Percentiles rank a stretch among this genome's conserved stretches.
These are phyloP conservation scores for Candida coquimbonensis DNA, from an alignment of 805 yeast species.

Conservation along the genomic window DNA sequence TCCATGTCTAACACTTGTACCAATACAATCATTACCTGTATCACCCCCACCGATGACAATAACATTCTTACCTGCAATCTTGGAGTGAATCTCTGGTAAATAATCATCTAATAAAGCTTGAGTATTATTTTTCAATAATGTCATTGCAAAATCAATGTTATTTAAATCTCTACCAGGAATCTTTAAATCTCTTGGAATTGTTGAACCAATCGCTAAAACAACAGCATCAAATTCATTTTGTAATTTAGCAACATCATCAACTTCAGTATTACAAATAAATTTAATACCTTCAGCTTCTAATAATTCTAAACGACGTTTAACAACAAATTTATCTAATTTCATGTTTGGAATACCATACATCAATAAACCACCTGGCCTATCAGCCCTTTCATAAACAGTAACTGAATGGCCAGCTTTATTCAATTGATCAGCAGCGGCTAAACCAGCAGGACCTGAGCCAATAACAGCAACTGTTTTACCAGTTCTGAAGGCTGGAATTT, in stretches of 20 bases:
- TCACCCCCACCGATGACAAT: slow-evolving; percentile 99
- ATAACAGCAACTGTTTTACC: slow-evolving; percentile 80
- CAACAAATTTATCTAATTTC: slow-evolving; percentile 92
- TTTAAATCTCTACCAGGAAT: slow-evolving; percentile 90
- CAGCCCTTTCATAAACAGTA: slow-evolving; percentile 88
- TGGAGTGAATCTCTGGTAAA: slow-evolving; percentile 66
- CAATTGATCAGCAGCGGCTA: slow-evolving; percentile 94
- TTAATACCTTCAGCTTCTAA: slow-evolving; percentile 85
- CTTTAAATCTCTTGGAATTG: slow-evolving; percentile 90
- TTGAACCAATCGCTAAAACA: slow-evolving; percentile 87
- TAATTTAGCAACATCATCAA: slow-evolving; percentile 78
- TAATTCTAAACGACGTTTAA: slow-evolving; percentile 87
- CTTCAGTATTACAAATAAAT: slow-evolving; percentile 67
- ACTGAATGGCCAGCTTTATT: slow-evolving; percentile 93
- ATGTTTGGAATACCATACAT: slow-evolving; percentile 99
- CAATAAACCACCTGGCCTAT: slow-evolving; percentile 92
- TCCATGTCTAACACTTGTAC: slow-evolving; percentile 95
- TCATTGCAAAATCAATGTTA: slow-evolving; percentile 94
- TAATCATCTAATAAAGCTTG: slow-evolving; percentile 79
- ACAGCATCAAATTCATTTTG: slow-evolving; percentile 70
- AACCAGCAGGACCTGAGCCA: slow-evolving; percentile 97
- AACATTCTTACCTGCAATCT: slow-evolving; percentile 79
- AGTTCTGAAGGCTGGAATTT: slow-evolving; percentile 71
- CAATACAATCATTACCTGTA: slow-evolving; percentile 98
- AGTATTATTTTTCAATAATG: slow-evolving; percentile 80